A percentile compares a stretch with the other conserved stretches of the same genome.
These are phyloP conservation scores for Trichoderma pleuroti DNA, from an alignment of 2,329 filamentous ascomycete species.

Conservation along the genomic window DNA sequence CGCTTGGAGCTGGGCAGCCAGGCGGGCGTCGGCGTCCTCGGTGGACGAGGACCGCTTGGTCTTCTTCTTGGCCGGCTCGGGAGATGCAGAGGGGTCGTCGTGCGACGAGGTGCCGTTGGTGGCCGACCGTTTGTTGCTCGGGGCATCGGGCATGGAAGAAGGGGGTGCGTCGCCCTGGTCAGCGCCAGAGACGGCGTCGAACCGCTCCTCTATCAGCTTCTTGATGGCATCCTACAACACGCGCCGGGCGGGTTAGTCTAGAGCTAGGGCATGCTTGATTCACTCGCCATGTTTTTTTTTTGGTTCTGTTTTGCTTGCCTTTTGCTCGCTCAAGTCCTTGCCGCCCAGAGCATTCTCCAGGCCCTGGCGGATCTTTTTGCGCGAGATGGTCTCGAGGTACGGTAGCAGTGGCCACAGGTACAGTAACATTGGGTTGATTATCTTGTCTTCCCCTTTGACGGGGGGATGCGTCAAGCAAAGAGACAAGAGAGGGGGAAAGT, in stretches of 20 bases:
- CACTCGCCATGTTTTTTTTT: not conserved
- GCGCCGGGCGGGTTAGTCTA: not conserved
- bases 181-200: conserved; percentile 62
- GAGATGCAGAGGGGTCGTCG: conserved; percentile 44
- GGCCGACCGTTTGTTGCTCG: conserved; percentile 34
- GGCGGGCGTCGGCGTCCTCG: conserved; percentile 77
- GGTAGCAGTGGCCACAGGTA: conserved; percentile 40
- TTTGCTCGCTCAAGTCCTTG: conserved; percentile 57
- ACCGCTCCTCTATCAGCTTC: conserved; percentile 67
- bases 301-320: conserved; percentile 39
- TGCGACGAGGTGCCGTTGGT: conserved; percentile 36
- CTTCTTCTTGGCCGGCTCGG: conserved; percentile 58
- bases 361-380: conserved; percentile 59
- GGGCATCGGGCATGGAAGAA: conserved; percentile 31
- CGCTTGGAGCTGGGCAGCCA: conserved; percentile 84
- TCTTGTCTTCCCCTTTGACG: not conserved
- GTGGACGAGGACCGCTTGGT: conserved; percentile 58
- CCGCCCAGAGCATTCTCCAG: conserved; percentile 53
- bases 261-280: not conserved
- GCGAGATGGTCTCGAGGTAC: conserved; percentile 61
- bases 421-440: not conserved
- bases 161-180: conserved; percentile 43
- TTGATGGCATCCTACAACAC: conserved; percentile 62
- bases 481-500: not conserved
- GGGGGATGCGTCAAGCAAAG: not conserved